Evolutionary conservation across 768 basidiomycete genomes (phyloP).

Genomic region (Gloeophyllum trabeum): DNA sequence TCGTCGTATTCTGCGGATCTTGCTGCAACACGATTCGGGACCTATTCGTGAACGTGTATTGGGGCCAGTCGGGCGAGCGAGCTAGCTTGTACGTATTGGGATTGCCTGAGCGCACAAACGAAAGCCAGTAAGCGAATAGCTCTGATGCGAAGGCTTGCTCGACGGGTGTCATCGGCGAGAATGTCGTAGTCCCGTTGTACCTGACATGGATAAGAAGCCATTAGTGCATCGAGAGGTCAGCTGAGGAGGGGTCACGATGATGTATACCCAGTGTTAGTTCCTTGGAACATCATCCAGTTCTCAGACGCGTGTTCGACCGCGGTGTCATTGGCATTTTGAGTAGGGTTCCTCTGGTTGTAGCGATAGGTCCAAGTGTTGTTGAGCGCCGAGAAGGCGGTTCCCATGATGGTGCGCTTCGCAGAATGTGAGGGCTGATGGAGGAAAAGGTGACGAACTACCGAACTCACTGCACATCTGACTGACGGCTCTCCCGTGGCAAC

Average conservation of each 20-base stretch:
- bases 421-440: not conserved
- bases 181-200: conserved; percentile 40
- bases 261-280: conserved; percentile 46
- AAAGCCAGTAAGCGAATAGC: conserved; percentile 56
- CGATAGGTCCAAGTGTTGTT: conserved; percentile 39
- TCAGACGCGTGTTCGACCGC: conserved; percentile 41
- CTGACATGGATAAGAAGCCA: no score
- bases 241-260: not conserved
- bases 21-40: conserved; percentile 36
- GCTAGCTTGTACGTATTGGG: conserved; percentile 45
- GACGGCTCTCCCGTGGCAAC: conserved; percentile 38
- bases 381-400: conserved; percentile 23
- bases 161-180: conserved; percentile 31
- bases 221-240: not conserved
- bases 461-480: conserved; percentile 42
- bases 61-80: conserved; percentile 38
- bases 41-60: conserved; percentile 19
- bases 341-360: conserved; percentile 46
- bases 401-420: conserved; percentile 33
- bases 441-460: not conserved
- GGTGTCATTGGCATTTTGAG: conserved; percentile 15
- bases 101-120: conserved; percentile 45
- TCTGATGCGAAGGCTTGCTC: conserved; percentile 45
- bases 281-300: conserved; percentile 61
- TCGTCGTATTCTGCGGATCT: conserved; percentile 16